Evolutionary conservation across 2,329 filamentous ascomycete genomes (phyloP).

Genomic region (Tolypocladium cylindrosporum): DNA sequence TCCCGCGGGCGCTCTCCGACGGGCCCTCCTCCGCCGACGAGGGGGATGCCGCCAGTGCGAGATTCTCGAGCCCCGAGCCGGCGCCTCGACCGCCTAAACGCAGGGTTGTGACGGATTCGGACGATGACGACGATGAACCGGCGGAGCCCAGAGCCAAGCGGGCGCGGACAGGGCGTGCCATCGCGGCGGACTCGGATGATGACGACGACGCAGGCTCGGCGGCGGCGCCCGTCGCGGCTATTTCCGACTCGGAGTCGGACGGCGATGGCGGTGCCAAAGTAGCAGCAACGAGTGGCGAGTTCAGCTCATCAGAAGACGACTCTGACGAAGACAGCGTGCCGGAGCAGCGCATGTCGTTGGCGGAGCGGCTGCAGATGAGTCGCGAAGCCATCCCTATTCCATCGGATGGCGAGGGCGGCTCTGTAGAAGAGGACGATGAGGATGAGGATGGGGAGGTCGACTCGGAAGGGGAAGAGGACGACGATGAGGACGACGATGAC

Average conservation of each 20-base stretch:
- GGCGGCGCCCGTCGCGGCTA: not conserved
- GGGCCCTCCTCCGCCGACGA: slow-evolving; percentile 2
- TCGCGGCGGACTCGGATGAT: slow-evolving; percentile 10
- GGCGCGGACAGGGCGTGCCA: slow-evolving; percentile 8
- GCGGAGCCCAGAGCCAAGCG: slow-evolving; percentile 13
- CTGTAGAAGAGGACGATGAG: slow-evolving; percentile 6
- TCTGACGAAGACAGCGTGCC: slow-evolving; percentile 6
- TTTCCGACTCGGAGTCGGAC: slow-evolving; percentile 6
- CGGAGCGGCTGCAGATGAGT: slow-evolving; percentile 11
- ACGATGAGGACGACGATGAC: slow-evolving; percentile 9
- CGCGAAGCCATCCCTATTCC: slow-evolving; percentile 9
- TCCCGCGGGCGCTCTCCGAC: slow-evolving; percentile 1
- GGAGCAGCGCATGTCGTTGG: slow-evolving; percentile 10
- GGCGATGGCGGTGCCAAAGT: slow-evolving; percentile 2
- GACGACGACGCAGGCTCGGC: slow-evolving; percentile 2
- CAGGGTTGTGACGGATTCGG: slow-evolving; percentile 18
- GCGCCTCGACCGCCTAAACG: slow-evolving; percentile 6
- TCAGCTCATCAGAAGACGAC: slow-evolving; percentile 3
- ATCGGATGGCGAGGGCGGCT: slow-evolving; percentile 8
- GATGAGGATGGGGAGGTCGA: slow-evolving; percentile 4
- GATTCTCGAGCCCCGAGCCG: slow-evolving; percentile 21
- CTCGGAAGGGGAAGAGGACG: slow-evolving; percentile 9
- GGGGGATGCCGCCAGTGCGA: slow-evolving; percentile 6
- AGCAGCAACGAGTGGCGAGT: not conserved
- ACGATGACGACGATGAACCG: slow-evolving; percentile 13